phyloP scores from a whole-genome alignment of 2,329 filamentous ascomycete genomes.

The Fusarium begoniae region DNA sequence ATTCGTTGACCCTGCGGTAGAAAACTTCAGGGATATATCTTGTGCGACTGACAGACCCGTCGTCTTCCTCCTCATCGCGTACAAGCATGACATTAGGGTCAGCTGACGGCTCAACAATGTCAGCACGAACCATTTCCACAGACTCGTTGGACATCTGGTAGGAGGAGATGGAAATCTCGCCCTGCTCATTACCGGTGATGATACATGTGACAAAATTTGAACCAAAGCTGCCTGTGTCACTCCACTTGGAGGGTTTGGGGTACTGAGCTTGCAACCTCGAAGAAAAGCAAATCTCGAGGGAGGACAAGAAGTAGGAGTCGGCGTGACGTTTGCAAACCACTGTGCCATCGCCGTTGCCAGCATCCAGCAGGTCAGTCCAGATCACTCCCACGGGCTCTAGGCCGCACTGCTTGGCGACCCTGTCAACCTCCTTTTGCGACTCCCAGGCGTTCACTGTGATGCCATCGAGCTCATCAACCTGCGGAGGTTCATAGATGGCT shows the following conservation, averaged over 20 bases:
- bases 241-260: conserved; percentile 95
- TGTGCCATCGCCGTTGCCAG: conserved; percentile 81
- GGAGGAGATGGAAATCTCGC: conserved; percentile 86
- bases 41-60: conserved; percentile 71
- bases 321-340: conserved; percentile 96
- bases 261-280: conserved; percentile 87
- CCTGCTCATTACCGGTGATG: conserved; percentile 89
- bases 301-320: conserved; percentile 94
- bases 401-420: conserved; percentile 83
- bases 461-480: conserved; percentile 88
- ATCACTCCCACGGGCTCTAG: conserved; percentile 91
- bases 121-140: conserved; percentile 95
- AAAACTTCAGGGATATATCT: conserved; percentile 98
- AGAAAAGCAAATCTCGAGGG: conserved; percentile 89
- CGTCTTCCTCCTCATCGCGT: conserved; percentile 88
- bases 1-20: conserved; percentile 94
- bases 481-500: conserved; percentile 95
- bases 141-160: conserved; percentile 97
- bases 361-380: conserved; percentile 90
- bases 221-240: conserved; percentile 90
- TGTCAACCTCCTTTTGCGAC: conserved; percentile 82
- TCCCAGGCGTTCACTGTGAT: conserved; percentile 87
- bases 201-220: conserved; percentile 98
- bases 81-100: conserved; percentile 96
- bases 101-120: conserved; percentile 94